Conservation (phyloP, 306 rosid genomes). For the Vicia villosa region DNA sequence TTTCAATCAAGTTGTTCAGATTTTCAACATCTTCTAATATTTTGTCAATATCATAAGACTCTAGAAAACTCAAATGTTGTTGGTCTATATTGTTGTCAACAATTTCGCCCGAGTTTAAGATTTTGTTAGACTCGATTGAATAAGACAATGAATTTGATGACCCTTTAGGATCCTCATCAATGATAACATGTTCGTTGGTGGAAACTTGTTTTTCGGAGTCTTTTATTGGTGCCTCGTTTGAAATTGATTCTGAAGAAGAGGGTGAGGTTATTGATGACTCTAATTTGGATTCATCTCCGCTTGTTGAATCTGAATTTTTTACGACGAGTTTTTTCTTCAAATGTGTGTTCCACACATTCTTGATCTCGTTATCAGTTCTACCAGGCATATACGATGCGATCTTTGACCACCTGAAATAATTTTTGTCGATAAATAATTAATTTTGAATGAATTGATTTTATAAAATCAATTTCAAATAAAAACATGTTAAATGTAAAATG, state of each 20-base stretch:
- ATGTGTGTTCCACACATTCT: slow-evolving; percentile 97
- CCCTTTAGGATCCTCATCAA: slow-evolving; percentile 39
- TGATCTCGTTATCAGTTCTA: slow-evolving; percentile 91
- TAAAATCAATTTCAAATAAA: background rate
- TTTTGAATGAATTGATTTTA: background rate
- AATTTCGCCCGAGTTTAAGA: slow-evolving; percentile 41
- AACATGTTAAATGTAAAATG: background rate
- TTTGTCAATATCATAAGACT: slow-evolving; percentile 34
- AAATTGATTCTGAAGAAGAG: slow-evolving; percentile 51
- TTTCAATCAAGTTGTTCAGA: slow-evolving; percentile 36
- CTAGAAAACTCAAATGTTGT: slow-evolving; percentile 37
- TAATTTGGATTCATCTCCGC: slow-evolving; percentile 48
- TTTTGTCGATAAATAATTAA: background rate
- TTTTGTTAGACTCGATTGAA: slow-evolving; percentile 48
- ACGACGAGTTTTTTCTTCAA: slow-evolving; percentile 61
- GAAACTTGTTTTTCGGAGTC: slow-evolving; percentile 35
- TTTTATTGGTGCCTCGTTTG: slow-evolving; percentile 33
- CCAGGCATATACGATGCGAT: slow-evolving; percentile 83
- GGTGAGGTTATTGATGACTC: slow-evolving; percentile 63
- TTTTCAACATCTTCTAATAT: slow-evolving; percentile 43
- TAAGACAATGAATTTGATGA: slow-evolving; percentile 38
- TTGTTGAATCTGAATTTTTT: slow-evolving; percentile 29
- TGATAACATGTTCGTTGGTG: slow-evolving; percentile 27
- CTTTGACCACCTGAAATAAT: slow-evolving; percentile 76
- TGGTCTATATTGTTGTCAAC: slow-evolving; percentile 29